These are phyloP conservation scores for Gaertneriomyces sp. DNA, from an alignment of 192 early-diverging fungal genomes.

Conservation along the genomic window DNA sequence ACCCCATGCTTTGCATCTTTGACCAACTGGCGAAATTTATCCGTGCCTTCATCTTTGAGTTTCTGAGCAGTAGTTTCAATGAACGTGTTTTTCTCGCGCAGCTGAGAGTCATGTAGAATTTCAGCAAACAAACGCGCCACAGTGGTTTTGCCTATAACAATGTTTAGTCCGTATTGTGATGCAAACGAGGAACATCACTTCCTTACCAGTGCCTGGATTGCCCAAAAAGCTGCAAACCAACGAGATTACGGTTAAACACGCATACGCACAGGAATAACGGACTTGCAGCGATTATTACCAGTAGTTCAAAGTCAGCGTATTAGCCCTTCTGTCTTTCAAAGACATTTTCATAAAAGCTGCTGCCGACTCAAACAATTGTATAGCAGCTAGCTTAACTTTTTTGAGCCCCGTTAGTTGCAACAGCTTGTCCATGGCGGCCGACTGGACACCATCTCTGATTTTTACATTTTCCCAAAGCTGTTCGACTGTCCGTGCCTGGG, in stretches of 20 bases:
- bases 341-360: constrained; percentile 27
- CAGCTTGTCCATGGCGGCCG: constrained; percentile 33
- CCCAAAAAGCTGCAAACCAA: constrained; percentile 18
- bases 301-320: constrained; percentile 31
- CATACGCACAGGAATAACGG: no score
- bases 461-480: no score
- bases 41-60: constrained; percentile 35
- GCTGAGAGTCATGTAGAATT: constrained; percentile 31
- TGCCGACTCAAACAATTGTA: constrained; percentile 30
- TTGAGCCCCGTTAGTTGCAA: constrained; percentile 30
- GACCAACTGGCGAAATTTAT: constrained; percentile 26
- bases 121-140: constrained; percentile 35
- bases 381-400: constrained; percentile 27
- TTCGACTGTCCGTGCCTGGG: no score
- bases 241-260: no score
- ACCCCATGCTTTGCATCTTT: constrained; percentile 30
- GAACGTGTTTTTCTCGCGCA: constrained; percentile 21
- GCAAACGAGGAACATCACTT: neutral
- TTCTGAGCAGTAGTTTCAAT: constrained; percentile 23
- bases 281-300: neutral
- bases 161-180: no score
- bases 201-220: constrained; percentile 35
- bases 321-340: constrained; percentile 10
- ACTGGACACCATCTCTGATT: constrained; percentile 11
- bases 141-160: constrained; percentile 24